Evolutionary conservation across 768 basidiomycete species (phyloP).

Genomic region (Kwoniella shandongensis): DNA sequence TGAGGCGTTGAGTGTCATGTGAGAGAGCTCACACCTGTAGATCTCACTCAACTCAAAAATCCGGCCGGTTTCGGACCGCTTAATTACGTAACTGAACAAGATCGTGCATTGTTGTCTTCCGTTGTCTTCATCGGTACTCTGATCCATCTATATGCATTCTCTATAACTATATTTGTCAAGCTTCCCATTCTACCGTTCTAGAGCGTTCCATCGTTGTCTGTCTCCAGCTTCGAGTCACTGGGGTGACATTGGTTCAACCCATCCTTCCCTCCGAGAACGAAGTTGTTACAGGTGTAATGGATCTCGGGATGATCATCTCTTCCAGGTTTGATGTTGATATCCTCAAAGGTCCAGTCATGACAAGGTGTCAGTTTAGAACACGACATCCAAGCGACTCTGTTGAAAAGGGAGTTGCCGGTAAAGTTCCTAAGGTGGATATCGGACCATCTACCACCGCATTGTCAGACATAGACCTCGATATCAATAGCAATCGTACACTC

Average conservation of each 20-base stretch:
- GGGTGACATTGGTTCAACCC: slow-evolving; percentile 40
- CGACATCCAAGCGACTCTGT: slow-evolving; percentile 33
- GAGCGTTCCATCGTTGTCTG: slow-evolving; percentile 14
- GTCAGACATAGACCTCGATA: too few relatives aligned
- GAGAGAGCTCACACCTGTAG: too few relatives aligned
- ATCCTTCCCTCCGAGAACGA: slow-evolving; percentile 32
- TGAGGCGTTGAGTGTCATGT: too few relatives aligned
- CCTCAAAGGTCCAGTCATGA: slow-evolving; percentile 29
- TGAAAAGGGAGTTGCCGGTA: slow-evolving; percentile 27
- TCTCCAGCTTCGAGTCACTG: slow-evolving; percentile 30
- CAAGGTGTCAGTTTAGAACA: slow-evolving; percentile 37
- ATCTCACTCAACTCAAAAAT: too few relatives aligned
- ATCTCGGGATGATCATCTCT: slow-evolving; percentile 33
- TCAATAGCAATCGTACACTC: background rate
- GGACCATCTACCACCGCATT: slow-evolving; percentile 18
- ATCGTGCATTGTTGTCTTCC: too few relatives aligned
- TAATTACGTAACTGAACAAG: too few relatives aligned
- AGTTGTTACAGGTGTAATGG: slow-evolving; percentile 39
- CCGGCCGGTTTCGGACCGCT: too few relatives aligned
- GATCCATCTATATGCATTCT: too few relatives aligned
- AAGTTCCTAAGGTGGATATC: slow-evolving; percentile 37
- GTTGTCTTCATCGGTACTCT: too few relatives aligned
- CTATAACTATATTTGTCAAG: too few relatives aligned
- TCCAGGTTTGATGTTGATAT: slow-evolving; percentile 32
- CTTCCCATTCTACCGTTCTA: too few relatives aligned